phyloP scores from a whole-genome alignment of 768 basidiomycete genomes.

The Suillus luteus region DNA sequence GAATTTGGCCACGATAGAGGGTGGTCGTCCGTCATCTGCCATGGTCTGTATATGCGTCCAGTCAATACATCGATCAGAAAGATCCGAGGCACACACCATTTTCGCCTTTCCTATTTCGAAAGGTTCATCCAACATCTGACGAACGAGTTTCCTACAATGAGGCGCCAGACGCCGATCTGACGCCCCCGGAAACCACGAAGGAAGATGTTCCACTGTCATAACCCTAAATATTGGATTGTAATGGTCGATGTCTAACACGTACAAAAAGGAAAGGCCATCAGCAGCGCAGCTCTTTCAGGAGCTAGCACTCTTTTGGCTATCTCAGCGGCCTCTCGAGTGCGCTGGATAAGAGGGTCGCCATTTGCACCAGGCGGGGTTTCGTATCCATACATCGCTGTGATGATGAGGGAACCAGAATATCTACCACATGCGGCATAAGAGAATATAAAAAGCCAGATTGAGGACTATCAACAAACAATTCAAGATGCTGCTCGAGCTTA shows the following conservation, averaged over 20 bases:
- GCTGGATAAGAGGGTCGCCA: slow-evolving; percentile 6
- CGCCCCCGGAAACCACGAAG: slow-evolving; percentile 17
- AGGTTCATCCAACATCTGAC: slow-evolving; percentile 22
- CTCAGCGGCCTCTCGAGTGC: not conserved
- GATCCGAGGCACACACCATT: slow-evolving; percentile 22
- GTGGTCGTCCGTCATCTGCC: not conserved
- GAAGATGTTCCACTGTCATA: slow-evolving; percentile 13
- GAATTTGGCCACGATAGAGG: not conserved
- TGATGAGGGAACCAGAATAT: slow-evolving; percentile 28
- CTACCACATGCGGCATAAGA: not conserved
- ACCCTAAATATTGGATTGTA: not conserved
- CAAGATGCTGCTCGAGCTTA: slow-evolving; percentile 11
- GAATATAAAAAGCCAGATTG: not conserved
- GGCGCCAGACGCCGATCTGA: not conserved
- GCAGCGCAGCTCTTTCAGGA: slow-evolving; percentile 9
- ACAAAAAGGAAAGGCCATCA: slow-evolving; percentile 16
- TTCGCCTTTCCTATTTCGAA: slow-evolving; percentile 25
- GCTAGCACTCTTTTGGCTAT: not conserved
- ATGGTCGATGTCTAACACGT: not conserved
- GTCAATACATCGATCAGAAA: too few species aligned
- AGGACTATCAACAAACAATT: slow-evolving; percentile 12
- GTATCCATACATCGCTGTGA: slow-evolving; percentile 15
- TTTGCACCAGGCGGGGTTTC: not conserved
- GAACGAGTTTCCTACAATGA: not conserved
- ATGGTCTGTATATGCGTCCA: not conserved